phyloP scores from a whole-genome alignment of 2,329 filamentous ascomycete species.

The Aspergillus cejpii region DNA sequence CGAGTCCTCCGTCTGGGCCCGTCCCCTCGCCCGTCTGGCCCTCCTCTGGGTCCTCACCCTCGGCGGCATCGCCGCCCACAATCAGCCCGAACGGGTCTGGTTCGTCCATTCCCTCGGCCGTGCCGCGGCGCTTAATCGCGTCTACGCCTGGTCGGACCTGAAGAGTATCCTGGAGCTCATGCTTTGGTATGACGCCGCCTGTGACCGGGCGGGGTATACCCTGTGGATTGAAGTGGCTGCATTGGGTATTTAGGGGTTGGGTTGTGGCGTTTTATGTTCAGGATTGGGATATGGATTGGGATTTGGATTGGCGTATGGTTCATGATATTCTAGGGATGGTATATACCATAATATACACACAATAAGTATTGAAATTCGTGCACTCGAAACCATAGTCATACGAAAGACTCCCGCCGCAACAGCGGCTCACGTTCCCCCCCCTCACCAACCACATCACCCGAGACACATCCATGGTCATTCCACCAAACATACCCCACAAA shows the following conservation, averaged over 20 bases:
- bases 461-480: too few relatives aligned
- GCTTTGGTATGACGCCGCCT: slow-evolving; percentile 34
- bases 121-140: slow-evolving; percentile 13
- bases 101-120: slow-evolving; percentile 26
- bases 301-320: too few relatives aligned
- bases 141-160: slow-evolving; percentile 25
- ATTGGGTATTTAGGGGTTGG: too few relatives aligned
- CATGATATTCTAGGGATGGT: too few relatives aligned
- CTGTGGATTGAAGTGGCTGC: slow-evolving; percentile 26
- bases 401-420: slow-evolving; percentile 1
- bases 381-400: background rate
- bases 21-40: slow-evolving; percentile 17
- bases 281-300: too few relatives aligned
- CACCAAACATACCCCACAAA: slow-evolving; percentile 62
- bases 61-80: slow-evolving; percentile 35
- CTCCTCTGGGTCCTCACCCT: slow-evolving; percentile 35
- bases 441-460: too few relatives aligned
- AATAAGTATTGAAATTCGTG: background rate
- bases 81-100: slow-evolving; percentile 28
- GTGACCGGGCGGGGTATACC: slow-evolving; percentile 25
- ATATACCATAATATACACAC: too few relatives aligned
- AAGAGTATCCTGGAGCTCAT: slow-evolving; percentile 23
- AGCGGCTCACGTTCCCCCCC: slow-evolving; percentile 16
- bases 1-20: slow-evolving; percentile 22
- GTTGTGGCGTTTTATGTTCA: too few relatives aligned